Evolutionary conservation across 176 grass and related monocot species (phyloP).

Genomic region (Dendrocalamus sinicus): DNA sequence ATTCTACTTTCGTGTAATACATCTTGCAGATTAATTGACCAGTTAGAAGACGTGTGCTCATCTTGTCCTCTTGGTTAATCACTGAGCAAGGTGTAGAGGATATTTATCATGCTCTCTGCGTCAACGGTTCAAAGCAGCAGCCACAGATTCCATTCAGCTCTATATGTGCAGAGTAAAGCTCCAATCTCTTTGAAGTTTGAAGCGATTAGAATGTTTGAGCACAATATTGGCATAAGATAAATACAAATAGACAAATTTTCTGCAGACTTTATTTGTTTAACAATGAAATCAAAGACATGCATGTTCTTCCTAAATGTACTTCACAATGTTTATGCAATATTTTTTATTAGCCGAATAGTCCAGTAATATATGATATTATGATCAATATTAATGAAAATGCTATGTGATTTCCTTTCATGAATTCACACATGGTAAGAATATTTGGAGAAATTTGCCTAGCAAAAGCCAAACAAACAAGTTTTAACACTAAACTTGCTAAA

Average conservation of each 20-base stretch:
- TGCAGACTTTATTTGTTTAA: background rate
- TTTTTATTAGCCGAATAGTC: background rate
- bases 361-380: background rate
- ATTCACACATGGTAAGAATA: background rate
- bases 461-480: background rate
- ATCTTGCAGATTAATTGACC: slow-evolving; percentile 19
- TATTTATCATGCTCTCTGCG: background rate
- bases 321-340: background rate
- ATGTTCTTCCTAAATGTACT: background rate
- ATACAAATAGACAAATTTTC: background rate
- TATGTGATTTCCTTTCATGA: background rate
- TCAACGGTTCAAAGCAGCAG: background rate
- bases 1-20: slow-evolving; percentile 16
- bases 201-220: slow-evolving; percentile 16
- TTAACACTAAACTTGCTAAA: background rate
- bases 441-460: background rate
- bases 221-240: background rate
- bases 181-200: slow-evolving; percentile 13
- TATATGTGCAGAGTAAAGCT: slow-evolving; percentile 11
- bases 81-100: background rate
- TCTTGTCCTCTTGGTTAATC: background rate
- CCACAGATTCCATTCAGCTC: background rate
- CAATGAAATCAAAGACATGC: background rate
- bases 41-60: slow-evolving; percentile 5
- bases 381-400: background rate